Conservation (phyloP, 2,329 filamentous ascomycete species). For the Scytalidium sp. region DNA sequence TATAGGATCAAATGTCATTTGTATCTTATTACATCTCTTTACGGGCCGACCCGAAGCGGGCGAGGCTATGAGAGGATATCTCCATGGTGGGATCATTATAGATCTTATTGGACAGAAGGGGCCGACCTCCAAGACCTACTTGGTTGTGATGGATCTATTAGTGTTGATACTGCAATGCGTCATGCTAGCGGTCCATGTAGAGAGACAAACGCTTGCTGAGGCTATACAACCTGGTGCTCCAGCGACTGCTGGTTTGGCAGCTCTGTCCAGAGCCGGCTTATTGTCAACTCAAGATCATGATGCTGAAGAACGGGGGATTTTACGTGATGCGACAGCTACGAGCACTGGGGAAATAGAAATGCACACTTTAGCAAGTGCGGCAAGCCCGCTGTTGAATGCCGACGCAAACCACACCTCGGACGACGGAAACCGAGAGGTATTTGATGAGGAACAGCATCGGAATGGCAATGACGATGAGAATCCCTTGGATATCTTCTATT, state of each 20-base stretch:
- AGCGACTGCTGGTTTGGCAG: conserved; percentile 12
- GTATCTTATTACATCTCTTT: conserved; percentile 58
- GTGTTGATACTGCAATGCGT: conserved; percentile 58
- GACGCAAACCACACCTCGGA: conserved; percentile 6
- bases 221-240: background rate
- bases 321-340: conserved; percentile 15
- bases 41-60: conserved; percentile 52
- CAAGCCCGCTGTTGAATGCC: background rate
- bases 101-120: conserved; percentile 67
- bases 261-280: conserved; percentile 12
- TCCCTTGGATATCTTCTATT: conserved; percentile 27
- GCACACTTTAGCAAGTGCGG: conserved; percentile 12
- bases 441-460: conserved; percentile 17
- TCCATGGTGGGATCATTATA: conserved; percentile 64
- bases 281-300: conserved; percentile 24
- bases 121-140: conserved; percentile 52
- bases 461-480: conserved; percentile 18
- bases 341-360: conserved; percentile 25
- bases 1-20: conserved; percentile 55
- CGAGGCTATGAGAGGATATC: conserved; percentile 61
- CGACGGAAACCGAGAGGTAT: conserved; percentile 17
- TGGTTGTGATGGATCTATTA: conserved; percentile 53
- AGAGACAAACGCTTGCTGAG: conserved; percentile 52
- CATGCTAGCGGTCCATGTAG: conserved; percentile 61
- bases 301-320: conserved; percentile 28